Conservation (phyloP, 306 rosid species). For the Fragaria ananassa region DNA sequence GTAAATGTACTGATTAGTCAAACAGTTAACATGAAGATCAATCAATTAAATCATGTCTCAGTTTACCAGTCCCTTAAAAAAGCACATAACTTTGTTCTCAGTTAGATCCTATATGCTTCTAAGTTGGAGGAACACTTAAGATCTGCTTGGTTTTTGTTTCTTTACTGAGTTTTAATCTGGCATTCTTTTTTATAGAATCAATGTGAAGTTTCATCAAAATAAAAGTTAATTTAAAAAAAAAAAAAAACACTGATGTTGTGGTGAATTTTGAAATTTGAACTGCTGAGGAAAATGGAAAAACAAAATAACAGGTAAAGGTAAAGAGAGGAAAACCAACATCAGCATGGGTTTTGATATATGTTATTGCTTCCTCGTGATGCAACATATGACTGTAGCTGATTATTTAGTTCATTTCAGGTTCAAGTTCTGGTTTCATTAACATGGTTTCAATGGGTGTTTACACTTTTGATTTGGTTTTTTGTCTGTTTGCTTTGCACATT, state of each 20-base stretch:
- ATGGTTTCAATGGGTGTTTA: background rate
- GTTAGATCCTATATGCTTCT: background rate
- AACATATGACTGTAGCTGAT: background rate
- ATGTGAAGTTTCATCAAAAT: background rate
- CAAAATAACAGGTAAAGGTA: too few relatives aligned
- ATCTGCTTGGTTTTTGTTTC: background rate
- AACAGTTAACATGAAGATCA: slow-evolving; percentile 2
- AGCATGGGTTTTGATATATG: background rate
- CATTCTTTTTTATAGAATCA: background rate
- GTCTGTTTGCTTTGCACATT: background rate
- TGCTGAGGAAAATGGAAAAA: background rate
- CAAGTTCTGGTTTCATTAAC: background rate
- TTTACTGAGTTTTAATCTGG: background rate
- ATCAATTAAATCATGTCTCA: background rate
- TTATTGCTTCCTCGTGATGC: background rate
- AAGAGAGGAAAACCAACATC: background rate
- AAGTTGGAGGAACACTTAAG: background rate
- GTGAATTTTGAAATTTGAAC: background rate
- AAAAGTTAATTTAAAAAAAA: background rate
- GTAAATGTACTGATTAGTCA: too few relatives aligned
- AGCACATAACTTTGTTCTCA: background rate
- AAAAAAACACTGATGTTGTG: background rate
- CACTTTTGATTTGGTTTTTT: background rate
- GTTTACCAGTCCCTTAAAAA: background rate
- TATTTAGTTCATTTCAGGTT: background rate